A percentile compares a stretch with the other conserved stretches of the same genome.
phyloP scores from a whole-genome alignment of 2,329 filamentous ascomycete genomes.

The Mycogone perniciosa region DNA sequence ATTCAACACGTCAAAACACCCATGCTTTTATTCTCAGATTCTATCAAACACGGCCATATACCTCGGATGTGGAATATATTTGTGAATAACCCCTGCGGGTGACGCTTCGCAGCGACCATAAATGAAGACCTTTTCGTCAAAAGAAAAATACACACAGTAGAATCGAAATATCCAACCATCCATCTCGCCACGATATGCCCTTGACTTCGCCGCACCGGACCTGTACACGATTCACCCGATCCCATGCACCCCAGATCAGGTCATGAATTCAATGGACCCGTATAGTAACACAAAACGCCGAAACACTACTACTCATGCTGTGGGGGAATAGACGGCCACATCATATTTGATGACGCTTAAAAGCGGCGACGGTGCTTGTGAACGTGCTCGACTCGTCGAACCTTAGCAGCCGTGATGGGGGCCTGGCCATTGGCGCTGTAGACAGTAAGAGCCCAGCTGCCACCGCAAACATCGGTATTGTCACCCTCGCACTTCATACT shows the following conservation, averaged over 20 bases:
- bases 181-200: conserved; percentile 10
- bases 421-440: conserved; percentile 34
- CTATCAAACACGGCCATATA: conserved; percentile 12
- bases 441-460: conserved; percentile 38
- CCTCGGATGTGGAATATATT: conserved; percentile 4
- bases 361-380: conserved; percentile 26
- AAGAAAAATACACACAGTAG: conserved; percentile 9
- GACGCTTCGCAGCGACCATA: conserved; percentile 3
- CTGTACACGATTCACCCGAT: not conserved
- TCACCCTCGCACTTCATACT: conserved; percentile 42
- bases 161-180: conserved; percentile 13
- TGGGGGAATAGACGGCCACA: too few species aligned
- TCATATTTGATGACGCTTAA: not conserved
- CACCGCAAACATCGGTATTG: conserved; percentile 43
- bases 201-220: conserved; percentile 1
- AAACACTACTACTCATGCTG: not conserved
- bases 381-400: conserved; percentile 31
- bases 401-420: conserved; percentile 21
- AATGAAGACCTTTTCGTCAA: conserved; percentile 9
- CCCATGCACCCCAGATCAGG: not conserved
- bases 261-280: not conserved
- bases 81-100: not conserved
- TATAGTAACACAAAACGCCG: not conserved
- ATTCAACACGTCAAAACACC: not conserved
- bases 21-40: conserved; percentile 7